Percentiles rank a stretch among this genome's conserved stretches.
phyloP scores from a whole-genome alignment of 73 alveolate species.

The Blepharisma japonicum region DNA sequence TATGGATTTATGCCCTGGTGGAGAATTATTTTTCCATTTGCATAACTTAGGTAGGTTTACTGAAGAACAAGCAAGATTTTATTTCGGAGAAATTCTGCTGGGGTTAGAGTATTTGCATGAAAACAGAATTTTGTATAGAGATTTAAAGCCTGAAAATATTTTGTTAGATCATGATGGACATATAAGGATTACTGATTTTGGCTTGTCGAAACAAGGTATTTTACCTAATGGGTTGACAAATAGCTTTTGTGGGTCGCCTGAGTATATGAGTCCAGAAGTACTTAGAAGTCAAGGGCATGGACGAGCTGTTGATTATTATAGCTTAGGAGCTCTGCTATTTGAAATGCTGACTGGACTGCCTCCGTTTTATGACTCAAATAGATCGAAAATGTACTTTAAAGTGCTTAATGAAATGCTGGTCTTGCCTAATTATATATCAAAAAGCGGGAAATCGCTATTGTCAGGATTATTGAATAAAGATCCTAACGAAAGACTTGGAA shows the following conservation, averaged over 20 bases:
- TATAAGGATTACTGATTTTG: conserved; percentile 80
- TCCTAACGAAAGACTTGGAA: conserved; percentile 68
- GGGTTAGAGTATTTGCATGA: conserved; percentile 80
- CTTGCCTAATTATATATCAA: conserved; percentile 38
- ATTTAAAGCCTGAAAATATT: conserved; percentile 91
- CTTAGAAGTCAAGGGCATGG: conserved; percentile 70
- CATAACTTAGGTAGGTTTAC: conserved; percentile 55
- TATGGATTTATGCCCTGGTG: conserved; percentile 68
- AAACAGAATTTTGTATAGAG: conserved; percentile 80
- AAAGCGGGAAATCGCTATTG: conserved; percentile 49
- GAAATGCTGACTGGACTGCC: conserved; percentile 86
- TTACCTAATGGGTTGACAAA: not conserved
- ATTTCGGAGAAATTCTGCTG: conserved; percentile 71
- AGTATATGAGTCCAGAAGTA: conserved; percentile 93
- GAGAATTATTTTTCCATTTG: conserved; percentile 64
- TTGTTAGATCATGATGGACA: conserved; percentile 83
- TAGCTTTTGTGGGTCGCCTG: conserved; percentile 91
- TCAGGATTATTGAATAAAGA: conserved; percentile 64
- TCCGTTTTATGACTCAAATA: conserved; percentile 67
- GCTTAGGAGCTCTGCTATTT: conserved; percentile 77
- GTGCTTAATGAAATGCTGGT: conserved; percentile 43
- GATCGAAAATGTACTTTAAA: conserved; percentile 58
- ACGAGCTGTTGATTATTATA: conserved; percentile 70
- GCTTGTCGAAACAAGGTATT: conserved; percentile 66
- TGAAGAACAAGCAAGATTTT: conserved; percentile 70